A percentile compares a stretch with the other conserved stretches of the same genome.
Evolutionary conservation across 257 asterid species (phyloP).

Genomic region (Jacaranda mimosifolia): DNA sequence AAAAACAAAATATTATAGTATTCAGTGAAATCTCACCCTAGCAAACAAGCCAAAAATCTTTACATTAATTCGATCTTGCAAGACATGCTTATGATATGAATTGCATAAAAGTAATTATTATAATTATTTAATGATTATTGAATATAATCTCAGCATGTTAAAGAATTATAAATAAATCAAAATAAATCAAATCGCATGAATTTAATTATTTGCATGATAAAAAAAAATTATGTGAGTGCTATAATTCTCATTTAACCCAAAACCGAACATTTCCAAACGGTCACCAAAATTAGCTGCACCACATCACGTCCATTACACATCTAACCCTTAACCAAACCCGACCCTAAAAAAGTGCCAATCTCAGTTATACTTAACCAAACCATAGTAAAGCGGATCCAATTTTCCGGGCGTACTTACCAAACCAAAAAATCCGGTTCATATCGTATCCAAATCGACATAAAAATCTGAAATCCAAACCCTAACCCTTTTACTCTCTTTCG

Average conservation of each 20-base stretch:
- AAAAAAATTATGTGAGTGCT: neutral
- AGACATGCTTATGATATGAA: no score
- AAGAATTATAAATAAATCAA: neutral
- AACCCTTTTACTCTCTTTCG: constrained; percentile 54
- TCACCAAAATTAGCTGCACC: neutral
- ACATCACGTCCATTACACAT: neutral
- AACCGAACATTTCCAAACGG: neutral
- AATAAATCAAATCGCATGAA: neutral
- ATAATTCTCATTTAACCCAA: neutral
- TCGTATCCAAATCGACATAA: constrained; percentile 40
- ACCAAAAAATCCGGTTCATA: constrained; percentile 44
- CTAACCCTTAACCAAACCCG: constrained; percentile 34
- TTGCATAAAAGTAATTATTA: neutral
- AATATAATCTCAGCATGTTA: neutral
- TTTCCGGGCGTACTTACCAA: constrained; percentile 49
- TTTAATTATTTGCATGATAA: neutral
- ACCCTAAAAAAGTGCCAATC: constrained; percentile 39
- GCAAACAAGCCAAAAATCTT: no score
- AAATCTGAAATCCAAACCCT: constrained; percentile 61
- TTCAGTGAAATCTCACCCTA: no score
- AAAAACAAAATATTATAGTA: no score
- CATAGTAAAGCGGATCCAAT: constrained; percentile 42
- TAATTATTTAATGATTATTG: neutral
- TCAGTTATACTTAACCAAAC: constrained; percentile 5
- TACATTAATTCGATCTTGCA: no score